Percentiles rank a stretch among this genome's conserved stretches.
Evolutionary conservation across 352 stramenopile species (phyloP).

Genomic region (Pythium dissotocum): DNA sequence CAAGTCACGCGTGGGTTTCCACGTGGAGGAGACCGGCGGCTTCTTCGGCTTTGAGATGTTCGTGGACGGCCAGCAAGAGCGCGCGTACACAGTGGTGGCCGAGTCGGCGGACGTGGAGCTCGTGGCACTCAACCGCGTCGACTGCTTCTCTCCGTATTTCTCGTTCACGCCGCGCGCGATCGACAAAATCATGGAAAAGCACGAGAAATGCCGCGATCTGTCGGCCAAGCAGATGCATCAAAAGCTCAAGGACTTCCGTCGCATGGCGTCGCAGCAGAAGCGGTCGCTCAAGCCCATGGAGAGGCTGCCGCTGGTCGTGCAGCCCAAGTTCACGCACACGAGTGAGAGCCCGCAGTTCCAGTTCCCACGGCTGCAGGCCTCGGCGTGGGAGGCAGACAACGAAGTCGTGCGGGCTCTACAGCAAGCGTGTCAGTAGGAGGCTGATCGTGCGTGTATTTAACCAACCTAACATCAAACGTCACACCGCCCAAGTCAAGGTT

Average conservation of each 20-base stretch:
- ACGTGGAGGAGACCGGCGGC: conserved; percentile 43
- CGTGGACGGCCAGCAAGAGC: conserved; percentile 46
- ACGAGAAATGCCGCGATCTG: conserved; percentile 43
- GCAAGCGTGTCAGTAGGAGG: conserved; percentile 38
- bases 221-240: conserved; percentile 50
- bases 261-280: conserved; percentile 25
- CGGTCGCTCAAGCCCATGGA: conserved; percentile 31
- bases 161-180: conserved; percentile 64
- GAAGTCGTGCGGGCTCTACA: conserved; percentile 51
- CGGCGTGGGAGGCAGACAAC: conserved; percentile 56
- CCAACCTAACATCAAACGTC: background rate
- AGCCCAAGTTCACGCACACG: conserved; percentile 44
- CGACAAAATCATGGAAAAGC: conserved; percentile 59
- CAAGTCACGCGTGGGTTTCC: conserved; percentile 52
- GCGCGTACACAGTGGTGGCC: conserved; percentile 57
- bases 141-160: conserved; percentile 76
- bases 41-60: conserved; percentile 82
- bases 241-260: conserved; percentile 54
- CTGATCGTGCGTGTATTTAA: background rate
- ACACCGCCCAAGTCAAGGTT: too few species aligned
- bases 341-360: conserved; percentile 54
- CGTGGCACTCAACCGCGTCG: conserved; percentile 64
- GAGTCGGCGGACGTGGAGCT: conserved; percentile 54
- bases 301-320: conserved; percentile 37
- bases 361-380: conserved; percentile 52